These are phyloP conservation scores for Populus alba DNA, from an alignment of 345 rosid species.

Conservation along the genomic window DNA sequence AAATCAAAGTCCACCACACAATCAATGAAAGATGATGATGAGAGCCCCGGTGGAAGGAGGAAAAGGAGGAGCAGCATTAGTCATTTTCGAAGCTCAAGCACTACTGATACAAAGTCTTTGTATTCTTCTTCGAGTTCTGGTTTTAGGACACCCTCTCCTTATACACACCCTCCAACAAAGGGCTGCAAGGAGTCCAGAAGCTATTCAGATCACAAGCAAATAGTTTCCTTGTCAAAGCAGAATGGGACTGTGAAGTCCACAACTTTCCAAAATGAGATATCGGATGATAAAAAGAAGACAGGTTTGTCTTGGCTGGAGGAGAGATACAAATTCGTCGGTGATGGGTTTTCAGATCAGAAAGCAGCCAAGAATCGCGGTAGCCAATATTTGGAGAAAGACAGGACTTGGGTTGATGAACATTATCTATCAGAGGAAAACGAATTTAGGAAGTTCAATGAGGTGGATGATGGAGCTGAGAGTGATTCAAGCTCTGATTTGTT, in stretches of 20 bases:
- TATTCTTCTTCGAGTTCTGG: conserved; percentile 65
- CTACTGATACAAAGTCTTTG: conserved; percentile 47
- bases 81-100: conserved; percentile 69
- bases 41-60: conserved; percentile 65
- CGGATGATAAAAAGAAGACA: conserved; percentile 29
- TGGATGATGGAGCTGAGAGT: conserved; percentile 71
- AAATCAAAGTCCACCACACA: conserved; percentile 49
- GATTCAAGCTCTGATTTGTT: conserved; percentile 97
- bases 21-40: conserved; percentile 59
- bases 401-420: conserved; percentile 27
- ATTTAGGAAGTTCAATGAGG: conserved; percentile 32
- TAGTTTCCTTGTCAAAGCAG: conserved; percentile 25
- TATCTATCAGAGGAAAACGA: conserved; percentile 18
- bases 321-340: background rate
- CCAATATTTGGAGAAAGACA: conserved; percentile 22
- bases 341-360: conserved; percentile 7
- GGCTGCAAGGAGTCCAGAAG: conserved; percentile 51
- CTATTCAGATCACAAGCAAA: conserved; percentile 53
- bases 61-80: conserved; percentile 88
- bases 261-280: conserved; percentile 9
- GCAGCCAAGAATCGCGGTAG: background rate
- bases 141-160: conserved; percentile 72
- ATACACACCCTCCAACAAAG: conserved; percentile 57
- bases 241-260: conserved; percentile 14
- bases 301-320: conserved; percentile 20